phyloP scores from a whole-genome alignment of 441 rosid species.

The Jatropha multifida region DNA sequence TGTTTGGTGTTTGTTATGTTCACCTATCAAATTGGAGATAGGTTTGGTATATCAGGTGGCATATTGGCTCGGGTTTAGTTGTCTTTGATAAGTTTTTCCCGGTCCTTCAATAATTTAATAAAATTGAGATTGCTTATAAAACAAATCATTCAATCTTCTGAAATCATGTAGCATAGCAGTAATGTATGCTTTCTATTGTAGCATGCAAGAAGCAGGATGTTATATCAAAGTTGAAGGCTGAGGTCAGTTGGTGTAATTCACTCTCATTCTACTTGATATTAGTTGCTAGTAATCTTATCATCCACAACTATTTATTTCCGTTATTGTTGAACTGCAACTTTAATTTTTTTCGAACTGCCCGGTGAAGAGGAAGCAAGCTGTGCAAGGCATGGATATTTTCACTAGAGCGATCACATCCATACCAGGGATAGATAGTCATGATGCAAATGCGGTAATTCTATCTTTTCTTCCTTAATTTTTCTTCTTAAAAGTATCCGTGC shows the following conservation, averaged over 20 bases:
- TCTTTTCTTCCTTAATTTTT: not conserved
- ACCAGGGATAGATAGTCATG: conserved; percentile 79
- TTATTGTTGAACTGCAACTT: not conserved
- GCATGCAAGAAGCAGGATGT: conserved; percentile 78
- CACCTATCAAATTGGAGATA: too few species aligned
- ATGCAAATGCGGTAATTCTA: conserved; percentile 64
- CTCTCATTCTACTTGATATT: not conserved
- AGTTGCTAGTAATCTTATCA: not conserved
- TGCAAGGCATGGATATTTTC: conserved; percentile 62
- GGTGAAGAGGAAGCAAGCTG: conserved; percentile 64
- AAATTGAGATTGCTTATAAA: too few species aligned
- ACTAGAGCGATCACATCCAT: conserved; percentile 66
- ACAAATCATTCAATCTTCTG: too few species aligned
- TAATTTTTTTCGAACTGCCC: conserved; percentile 4
- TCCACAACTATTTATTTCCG: not conserved
- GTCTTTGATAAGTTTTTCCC: too few species aligned
- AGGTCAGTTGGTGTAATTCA: conserved; percentile 51
- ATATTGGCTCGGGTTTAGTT: too few species aligned
- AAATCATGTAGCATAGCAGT: not conserved
- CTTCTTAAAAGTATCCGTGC: not conserved
- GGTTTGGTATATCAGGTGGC: too few species aligned
- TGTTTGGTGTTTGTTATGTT: too few species aligned
- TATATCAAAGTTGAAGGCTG: conserved; percentile 62
- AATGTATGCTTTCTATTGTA: conserved; percentile 31
- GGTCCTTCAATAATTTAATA: too few species aligned